Conservation (phyloP, 2,329 filamentous ascomycete species). For the Pseudogymnoascus sp. region DNA sequence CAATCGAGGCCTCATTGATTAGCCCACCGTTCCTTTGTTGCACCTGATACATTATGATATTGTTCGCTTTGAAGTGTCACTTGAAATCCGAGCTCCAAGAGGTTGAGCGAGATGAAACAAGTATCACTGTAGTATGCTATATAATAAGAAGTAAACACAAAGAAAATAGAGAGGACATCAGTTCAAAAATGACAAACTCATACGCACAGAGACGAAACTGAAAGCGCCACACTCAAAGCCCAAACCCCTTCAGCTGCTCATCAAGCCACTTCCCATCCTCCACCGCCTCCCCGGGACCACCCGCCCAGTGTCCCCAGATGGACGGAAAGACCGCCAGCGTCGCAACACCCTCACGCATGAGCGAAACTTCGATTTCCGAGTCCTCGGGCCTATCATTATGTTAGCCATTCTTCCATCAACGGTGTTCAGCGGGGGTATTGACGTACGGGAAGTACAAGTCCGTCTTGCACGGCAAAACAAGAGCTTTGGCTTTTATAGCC, state of each 20-base stretch:
- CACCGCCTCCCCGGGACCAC: constrained; percentile 62
- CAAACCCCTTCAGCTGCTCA: constrained; percentile 45
- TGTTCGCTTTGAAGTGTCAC: background rate
- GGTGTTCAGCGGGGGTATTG: background rate
- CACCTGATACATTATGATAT: background rate
- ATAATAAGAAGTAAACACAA: background rate
- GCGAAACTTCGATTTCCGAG: constrained; percentile 62
- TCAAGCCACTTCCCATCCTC: constrained; percentile 69
- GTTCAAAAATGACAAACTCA: background rate
- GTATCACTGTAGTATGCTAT: background rate
- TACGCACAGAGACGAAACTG: background rate
- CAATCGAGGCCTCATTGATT: background rate
- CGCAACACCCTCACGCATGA: constrained; percentile 52
- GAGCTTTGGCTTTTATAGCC: constrained; percentile 61
- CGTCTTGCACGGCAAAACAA: constrained; percentile 64
- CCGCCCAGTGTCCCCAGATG: constrained; percentile 61
- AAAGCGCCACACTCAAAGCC: background rate
- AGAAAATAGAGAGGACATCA: background rate
- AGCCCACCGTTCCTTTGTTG: background rate
- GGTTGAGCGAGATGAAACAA: background rate
- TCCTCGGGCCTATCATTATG: constrained; percentile 56
- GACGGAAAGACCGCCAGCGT: constrained; percentile 47
- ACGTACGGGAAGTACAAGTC: constrained; percentile 71
- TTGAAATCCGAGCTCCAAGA: background rate
- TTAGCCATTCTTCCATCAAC: background rate